Base-by-base conservation (phyloP, 192 early-diverging fungal species). In the Podochytrium sp. region DNA sequence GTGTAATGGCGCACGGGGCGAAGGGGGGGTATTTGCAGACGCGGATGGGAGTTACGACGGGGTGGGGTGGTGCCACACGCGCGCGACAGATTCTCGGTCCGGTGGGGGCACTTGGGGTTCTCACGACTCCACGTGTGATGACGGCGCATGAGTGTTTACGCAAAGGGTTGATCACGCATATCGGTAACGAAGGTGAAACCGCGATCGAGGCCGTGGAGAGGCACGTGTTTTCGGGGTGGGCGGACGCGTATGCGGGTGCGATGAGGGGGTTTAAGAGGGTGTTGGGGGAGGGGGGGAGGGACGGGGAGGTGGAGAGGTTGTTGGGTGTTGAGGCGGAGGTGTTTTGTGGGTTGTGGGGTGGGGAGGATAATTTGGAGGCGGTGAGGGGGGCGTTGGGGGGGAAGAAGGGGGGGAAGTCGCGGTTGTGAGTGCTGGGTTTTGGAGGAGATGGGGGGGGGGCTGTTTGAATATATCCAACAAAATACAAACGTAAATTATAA, bases 51-150 rank as follows among this genome's bases (percentile, higher is more conserved):
- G 43, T 47, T 47, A 12, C 10, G 20, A 47, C 43, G 43, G 7
- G 7, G 10, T 12, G 43, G 20, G 7, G 43, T 47, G 7, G 43
- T 47, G 20, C n/a, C 7, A 47, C 10, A 47, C 7, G 20, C 20
- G 7, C 20, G 43, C 43, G 43, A 47, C 43, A 47, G 43, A 20
- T 47, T 20, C 20, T 47, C 20, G 7, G 43, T 12, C 7, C 43
- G 7, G 43, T 47, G 7, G 43, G 43, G 43, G 20, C 43, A 20
- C 43, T 91, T 27, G 43, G 71, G 39, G 61, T 89, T 3, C 74
- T 91, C 57, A 82, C 78, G 2, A 64, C 77, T 49, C 80, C 84
- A 25, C 73, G 78, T 23, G 62, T 76, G 7, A 62, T 90, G 20
- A 47, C 20, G 43, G 20, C 43, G 43, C 10, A 47, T 20, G 20